phyloP scores from a whole-genome alignment of 208 protist species.

The Leishmania braziliensis region DNA sequence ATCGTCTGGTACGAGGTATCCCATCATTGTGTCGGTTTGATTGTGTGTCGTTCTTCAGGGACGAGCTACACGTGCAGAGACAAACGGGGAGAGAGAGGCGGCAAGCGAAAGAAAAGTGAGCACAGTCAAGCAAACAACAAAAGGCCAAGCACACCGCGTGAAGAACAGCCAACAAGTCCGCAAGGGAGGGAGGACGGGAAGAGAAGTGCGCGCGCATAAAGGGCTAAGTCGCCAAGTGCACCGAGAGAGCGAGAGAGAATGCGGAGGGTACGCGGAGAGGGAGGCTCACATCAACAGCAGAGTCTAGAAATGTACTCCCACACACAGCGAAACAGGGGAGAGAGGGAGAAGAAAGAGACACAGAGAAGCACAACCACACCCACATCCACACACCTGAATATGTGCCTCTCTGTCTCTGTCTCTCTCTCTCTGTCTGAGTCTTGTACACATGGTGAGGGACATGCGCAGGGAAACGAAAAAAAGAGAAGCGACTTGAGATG shows the following conservation, averaged over 20 bases:
- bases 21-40: neutral
- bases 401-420: neutral
- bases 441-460: neutral
- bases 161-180: neutral
- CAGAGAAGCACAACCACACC: neutral
- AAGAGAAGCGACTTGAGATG: neutral
- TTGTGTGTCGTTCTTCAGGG: neutral
- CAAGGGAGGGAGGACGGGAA: neutral
- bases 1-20: neutral
- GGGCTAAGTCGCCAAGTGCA: neutral
- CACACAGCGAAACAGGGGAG: neutral
- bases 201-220: neutral
- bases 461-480: neutral
- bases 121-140: neutral
- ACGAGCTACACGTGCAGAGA: neutral
- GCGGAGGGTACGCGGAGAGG: neutral
- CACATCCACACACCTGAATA: neutral
- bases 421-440: neutral
- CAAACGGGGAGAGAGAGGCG: neutral
- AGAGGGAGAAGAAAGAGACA: neutral
- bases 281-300: neutral
- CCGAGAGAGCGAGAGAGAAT: neutral
- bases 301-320: neutral
- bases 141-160: neutral
- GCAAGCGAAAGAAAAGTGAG: neutral